phyloP scores from a whole-genome alignment of 2,329 filamentous ascomycete genomes.

The Colletotrichum sp. region DNA sequence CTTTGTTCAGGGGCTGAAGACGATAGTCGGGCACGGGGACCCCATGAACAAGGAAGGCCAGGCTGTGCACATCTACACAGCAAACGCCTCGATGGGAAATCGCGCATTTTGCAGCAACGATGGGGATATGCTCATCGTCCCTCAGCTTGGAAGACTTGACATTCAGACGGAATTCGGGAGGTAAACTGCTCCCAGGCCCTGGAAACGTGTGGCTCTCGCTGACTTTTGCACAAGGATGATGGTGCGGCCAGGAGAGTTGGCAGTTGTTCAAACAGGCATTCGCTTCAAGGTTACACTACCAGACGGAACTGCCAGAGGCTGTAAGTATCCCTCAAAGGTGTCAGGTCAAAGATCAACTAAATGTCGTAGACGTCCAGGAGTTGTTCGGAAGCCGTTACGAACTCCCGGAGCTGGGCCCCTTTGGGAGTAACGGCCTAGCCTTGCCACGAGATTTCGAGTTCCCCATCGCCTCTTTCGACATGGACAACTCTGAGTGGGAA shows the following conservation, averaged over 20 bases:
- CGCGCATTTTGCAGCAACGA: conserved; percentile 59
- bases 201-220: not conserved
- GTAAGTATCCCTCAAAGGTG: conserved; percentile 11
- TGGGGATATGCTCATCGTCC: conserved; percentile 69
- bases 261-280: conserved; percentile 67
- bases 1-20: conserved; percentile 53
- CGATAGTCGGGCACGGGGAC: conserved; percentile 54
- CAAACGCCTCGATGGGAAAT: conserved; percentile 49
- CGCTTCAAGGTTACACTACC: conserved; percentile 63
- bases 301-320: conserved; percentile 62
- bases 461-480: conserved; percentile 58
- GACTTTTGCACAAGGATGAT: conserved; percentile 28
- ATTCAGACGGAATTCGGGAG: conserved; percentile 72
- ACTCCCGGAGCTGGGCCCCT: conserved; percentile 68
- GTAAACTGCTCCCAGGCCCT: conserved; percentile 26
- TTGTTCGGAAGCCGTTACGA: conserved; percentile 68
- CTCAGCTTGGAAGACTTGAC: conserved; percentile 65
- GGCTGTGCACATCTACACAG: conserved; percentile 52
- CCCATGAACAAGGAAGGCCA: conserved; percentile 54
- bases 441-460: conserved; percentile 69
- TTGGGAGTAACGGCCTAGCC: conserved; percentile 68
- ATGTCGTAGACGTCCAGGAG: conserved; percentile 58
- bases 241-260: conserved; percentile 69
- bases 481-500: conserved; percentile 29
- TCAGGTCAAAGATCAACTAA: not conserved